Base-by-base conservation (phyloP, 2,329 filamentous ascomycete genomes). In the Cladophialophora exuberans region DNA sequence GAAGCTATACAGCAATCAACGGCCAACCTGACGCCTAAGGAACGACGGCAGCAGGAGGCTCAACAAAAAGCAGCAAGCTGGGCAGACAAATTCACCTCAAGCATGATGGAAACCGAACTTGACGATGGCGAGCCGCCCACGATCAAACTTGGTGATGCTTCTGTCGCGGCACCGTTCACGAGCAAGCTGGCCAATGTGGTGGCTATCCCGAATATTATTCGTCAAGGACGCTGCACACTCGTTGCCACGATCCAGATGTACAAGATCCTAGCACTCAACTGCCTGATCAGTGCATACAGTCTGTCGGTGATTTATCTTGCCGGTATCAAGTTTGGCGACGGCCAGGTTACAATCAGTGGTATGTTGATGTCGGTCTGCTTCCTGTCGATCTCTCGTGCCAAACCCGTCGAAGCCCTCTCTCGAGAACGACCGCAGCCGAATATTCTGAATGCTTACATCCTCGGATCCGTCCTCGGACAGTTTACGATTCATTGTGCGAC, bases 301-400 rank as follows among this genome's bases (percentile, higher is more conserved):
- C 76, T 99, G 69, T 95, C 89, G 72, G 94, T 99, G 15, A 81
- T 99, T 54, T 99, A 99, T 69, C 83, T 99, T 1, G 93, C 97
- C 67, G 94, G 94, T 61, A 99, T 99, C 81, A 99, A 99, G 78
- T 99, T 99, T 70, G 92, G 94, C 53, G 94, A 99, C 70, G 91
- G 92, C 3, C 94, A 99, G 75, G 94, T 97, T 64, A 99, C 94
- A 13, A 97, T 99, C 67, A 97, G 91, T 65, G 94, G 94, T 65
- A 97, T 99, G 89, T 86, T 99, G 72, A 97, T 99, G 94, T 97
- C 92, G 66, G 94, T 99, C 46, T 99, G 94, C 77, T 99, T 99
- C 82, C 78, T 99, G 67, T 97, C 92, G 59, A 97, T 99, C 67
- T 97, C 94, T n/a, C 88, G 94, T 57, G 94, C 94, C 33, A 94